Conservation (phyloP, 192 early-diverging fungal genomes). For the Dimargaris cristalligena region DNA sequence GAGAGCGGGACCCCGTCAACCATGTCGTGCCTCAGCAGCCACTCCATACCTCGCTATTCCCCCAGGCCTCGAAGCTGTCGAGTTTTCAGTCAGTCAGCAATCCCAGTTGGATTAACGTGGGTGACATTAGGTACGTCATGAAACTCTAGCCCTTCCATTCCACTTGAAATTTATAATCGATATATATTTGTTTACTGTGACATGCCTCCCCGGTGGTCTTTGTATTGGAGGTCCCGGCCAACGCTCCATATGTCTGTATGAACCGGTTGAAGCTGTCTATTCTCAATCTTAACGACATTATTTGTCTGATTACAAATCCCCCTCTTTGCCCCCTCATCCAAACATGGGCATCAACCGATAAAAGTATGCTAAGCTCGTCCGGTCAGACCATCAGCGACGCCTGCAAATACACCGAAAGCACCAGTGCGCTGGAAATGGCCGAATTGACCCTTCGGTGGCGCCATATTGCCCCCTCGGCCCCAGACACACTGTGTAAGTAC, state of each 20-base stretch:
- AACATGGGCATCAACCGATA: too few species aligned
- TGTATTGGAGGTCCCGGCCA: too few species aligned
- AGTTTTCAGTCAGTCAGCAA: conserved; percentile 61
- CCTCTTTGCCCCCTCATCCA: too few species aligned
- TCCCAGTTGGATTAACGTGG: conserved; percentile 56
- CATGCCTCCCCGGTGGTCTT: too few species aligned
- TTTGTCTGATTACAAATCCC: too few species aligned
- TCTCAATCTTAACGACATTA: too few species aligned
- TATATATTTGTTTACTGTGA: too few species aligned
- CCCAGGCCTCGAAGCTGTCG: conserved; percentile 34
- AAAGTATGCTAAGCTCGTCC: conserved; percentile 56
- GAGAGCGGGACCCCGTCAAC: conserved; percentile 58
- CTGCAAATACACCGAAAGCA: conserved; percentile 38
- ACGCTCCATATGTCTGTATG: too few species aligned
- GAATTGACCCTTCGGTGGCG: conserved; percentile 58
- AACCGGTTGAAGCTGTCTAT: too few species aligned
- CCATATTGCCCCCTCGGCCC: conserved; percentile 82
- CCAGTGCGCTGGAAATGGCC: conserved; percentile 52
- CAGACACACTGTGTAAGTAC: conserved; percentile 84
- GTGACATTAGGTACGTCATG: conserved; percentile 34
- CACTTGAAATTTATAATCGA: too few species aligned
- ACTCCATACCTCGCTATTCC: conserved; percentile 53
- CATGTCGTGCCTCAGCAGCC: conserved; percentile 76
- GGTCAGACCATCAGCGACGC: conserved; percentile 88
- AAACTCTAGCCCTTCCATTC: too few species aligned